Evolutionary conservation across 2,329 filamentous ascomycete genomes (phyloP).

Genomic region (Ascomycota sp.): DNA sequence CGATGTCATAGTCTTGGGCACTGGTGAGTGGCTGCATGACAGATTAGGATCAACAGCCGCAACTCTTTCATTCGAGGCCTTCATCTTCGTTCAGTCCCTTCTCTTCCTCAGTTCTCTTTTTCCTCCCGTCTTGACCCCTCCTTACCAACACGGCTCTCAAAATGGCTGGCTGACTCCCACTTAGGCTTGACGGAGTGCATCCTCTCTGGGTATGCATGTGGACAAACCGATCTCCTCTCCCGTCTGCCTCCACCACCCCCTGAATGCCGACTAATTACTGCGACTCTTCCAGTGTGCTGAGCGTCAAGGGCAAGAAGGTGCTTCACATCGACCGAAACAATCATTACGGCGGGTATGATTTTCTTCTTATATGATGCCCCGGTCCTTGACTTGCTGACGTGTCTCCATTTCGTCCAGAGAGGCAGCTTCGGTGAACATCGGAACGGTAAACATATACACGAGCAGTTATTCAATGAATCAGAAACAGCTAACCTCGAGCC

Average conservation of each 20-base stretch:
- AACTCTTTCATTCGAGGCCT: too few species aligned
- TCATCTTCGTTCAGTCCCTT: neutral
- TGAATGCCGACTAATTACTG: slow-evolving; percentile 3
- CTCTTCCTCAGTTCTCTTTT: neutral
- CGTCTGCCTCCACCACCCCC: neutral
- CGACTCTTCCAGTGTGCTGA: slow-evolving; percentile 50
- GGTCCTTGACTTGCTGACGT: neutral
- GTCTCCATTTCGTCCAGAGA: slow-evolving; percentile 28
- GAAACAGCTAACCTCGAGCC: slow-evolving; percentile 3
- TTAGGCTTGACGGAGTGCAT: slow-evolving; percentile 95
- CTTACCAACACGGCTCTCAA: neutral
- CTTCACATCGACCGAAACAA: slow-evolving; percentile 97
- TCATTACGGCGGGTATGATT: slow-evolving; percentile 85
- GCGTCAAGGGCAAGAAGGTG: slow-evolving; percentile 97
- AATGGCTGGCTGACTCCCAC: slow-evolving; percentile 5
- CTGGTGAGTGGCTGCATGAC: slow-evolving; percentile 57
- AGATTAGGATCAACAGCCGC: too few species aligned
- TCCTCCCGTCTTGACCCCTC: neutral
- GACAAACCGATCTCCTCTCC: neutral
- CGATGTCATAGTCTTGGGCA: slow-evolving; percentile 96
- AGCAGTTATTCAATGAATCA: slow-evolving; percentile 1
- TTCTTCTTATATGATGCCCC: neutral
- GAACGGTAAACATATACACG: slow-evolving; percentile 61
- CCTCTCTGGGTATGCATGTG: slow-evolving; percentile 64
- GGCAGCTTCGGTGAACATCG: slow-evolving; percentile 89